Percentiles rank a stretch among this genome's conserved stretches.
These are phyloP conservation scores for Simplicillium sp. DNA, from an alignment of 2,329 filamentous ascomycete genomes.

Conservation along the genomic window DNA sequence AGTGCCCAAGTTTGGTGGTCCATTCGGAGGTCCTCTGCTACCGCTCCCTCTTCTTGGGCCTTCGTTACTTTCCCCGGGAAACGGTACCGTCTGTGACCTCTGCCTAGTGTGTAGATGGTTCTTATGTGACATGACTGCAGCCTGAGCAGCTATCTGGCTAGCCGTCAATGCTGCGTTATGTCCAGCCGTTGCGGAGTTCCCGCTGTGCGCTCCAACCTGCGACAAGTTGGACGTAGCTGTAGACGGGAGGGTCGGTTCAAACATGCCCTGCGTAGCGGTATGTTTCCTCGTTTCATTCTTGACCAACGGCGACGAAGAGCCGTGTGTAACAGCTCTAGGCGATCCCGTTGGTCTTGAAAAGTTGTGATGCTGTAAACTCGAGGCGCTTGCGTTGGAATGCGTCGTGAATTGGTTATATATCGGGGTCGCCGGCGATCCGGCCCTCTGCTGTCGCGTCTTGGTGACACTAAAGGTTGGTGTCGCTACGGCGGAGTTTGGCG, in stretches of 20 bases:
- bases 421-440: slow-evolving; percentile 30
- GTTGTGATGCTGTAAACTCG: slow-evolving; percentile 28
- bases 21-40: slow-evolving; percentile 38
- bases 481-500: slow-evolving; percentile 7
- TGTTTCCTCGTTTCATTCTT: slow-evolving; percentile 51
- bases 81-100: slow-evolving; percentile 65
- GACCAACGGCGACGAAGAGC: slow-evolving; percentile 18
- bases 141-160: slow-evolving; percentile 74
- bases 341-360: slow-evolving; percentile 45
- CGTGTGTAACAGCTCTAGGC: slow-evolving; percentile 18
- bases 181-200: slow-evolving; percentile 29
- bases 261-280: slow-evolving; percentile 66
- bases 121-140: slow-evolving; percentile 61
- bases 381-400: slow-evolving; percentile 36
- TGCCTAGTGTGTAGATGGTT: slow-evolving; percentile 46
- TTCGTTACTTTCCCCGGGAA: slow-evolving; percentile 37
- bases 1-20: slow-evolving; percentile 53
- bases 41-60: slow-evolving; percentile 32
- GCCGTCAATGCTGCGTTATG: slow-evolving; percentile 33
- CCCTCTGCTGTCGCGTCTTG: slow-evolving; percentile 33
- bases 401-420: slow-evolving; percentile 38
- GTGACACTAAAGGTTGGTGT: slow-evolving; percentile 28
- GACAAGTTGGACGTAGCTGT: slow-evolving; percentile 46
- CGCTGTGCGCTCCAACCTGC: slow-evolving; percentile 32
- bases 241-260: slow-evolving; percentile 63